Evolutionary conservation across 495 filamentous ascomycete genomes (phyloP), one percentile per base, ranked within the genome.

Genomic region (Penicillium silybi): DNA sequence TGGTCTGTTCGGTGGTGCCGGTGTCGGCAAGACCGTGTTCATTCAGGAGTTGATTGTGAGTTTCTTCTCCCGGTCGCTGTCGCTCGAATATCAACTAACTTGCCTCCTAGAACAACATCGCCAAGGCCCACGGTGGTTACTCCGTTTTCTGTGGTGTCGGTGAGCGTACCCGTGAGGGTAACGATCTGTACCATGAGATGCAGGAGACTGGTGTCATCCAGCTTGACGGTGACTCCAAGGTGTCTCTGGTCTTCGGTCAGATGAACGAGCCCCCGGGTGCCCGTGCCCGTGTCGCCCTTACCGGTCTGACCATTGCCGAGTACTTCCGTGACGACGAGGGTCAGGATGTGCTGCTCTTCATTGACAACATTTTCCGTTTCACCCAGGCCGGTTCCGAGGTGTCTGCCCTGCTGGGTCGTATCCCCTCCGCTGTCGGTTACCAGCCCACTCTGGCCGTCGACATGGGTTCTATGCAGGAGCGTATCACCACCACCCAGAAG

Each of bases 101-200:
- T 22, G 13, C 32, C 43, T 10, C 26, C 7, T 62, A 87, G 84
- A 98, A 98, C 89, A 98, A 98, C 85, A 97, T 98, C 68, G 93
- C 93, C 79, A 98, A 98, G 85, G 93, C 93, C 66, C 93, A 98
- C 81, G 95, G 93, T 93, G 93, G 93, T 92, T 98, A 95, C 88
- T 98, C 93, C 59, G 95, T 98, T 67, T 98, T 98, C 86, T 95
- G 89, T 72, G 93, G 93, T 90, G 93, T 98, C 76, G 93, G 93
- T 68, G 93, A 98, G 88, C 93, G 93, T 82, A 98, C 93, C 68
- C 93, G 93, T 87, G 93, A 98, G 86, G 93, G 93, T 85, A 98
- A 98, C 85, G 93, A 98, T 86, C 79, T 98, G 84, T 98, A 98
- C 87, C 95, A 98, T 82, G 93, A 98, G 88, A 98, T 98, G 93